Evolutionary conservation across 495 filamentous ascomycete genomes (phyloP).

Genomic region (Hyphodiscus hymeniophilus): DNA sequence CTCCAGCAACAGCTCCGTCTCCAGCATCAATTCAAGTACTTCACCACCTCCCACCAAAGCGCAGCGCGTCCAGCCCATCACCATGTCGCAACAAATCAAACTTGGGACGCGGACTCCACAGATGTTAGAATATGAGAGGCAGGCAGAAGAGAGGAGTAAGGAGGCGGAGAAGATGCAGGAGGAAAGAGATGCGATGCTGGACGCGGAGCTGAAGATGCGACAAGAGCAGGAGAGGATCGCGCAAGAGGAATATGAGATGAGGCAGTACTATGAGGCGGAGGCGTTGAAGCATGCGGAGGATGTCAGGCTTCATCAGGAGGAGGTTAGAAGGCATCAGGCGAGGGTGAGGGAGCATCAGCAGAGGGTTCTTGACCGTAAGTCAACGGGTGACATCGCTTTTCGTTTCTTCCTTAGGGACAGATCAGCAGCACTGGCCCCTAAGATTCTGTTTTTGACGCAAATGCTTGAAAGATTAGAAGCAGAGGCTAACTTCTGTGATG

Average conservation of each 20-base stretch:
- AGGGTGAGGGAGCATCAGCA: slow-evolving; percentile 16
- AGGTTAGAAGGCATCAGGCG: slow-evolving; percentile 18
- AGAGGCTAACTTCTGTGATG: too few species aligned
- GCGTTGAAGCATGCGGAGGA: slow-evolving; percentile 38
- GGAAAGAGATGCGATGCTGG: slow-evolving; percentile 31
- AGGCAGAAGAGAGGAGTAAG: slow-evolving; percentile 16
- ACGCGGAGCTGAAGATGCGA: slow-evolving; percentile 33
- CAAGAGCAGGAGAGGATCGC: slow-evolving; percentile 34
- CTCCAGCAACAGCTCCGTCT: too few species aligned
- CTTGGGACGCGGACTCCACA: slow-evolving; percentile 28
- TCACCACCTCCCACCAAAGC: neutral
- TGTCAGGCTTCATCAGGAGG: slow-evolving; percentile 13
- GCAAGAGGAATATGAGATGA: slow-evolving; percentile 38
- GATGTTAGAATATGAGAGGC: slow-evolving; percentile 34
- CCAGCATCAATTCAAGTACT: neutral
- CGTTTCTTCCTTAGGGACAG: too few species aligned
- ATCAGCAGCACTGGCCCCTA: too few species aligned
- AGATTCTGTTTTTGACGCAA: too few species aligned
- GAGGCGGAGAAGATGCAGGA: slow-evolving; percentile 22
- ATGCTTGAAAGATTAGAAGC: too few species aligned
- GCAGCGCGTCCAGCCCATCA: neutral
- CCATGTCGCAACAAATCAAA: slow-evolving; percentile 3
- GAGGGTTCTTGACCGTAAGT: slow-evolving; percentile 16
- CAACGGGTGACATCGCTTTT: too few species aligned
- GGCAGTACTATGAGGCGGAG: slow-evolving; percentile 24